Percentiles rank a stretch among this genome's conserved stretches.
Conservation (phyloP, 2,329 filamentous ascomycete species). For the Xylaria sp. region DNA sequence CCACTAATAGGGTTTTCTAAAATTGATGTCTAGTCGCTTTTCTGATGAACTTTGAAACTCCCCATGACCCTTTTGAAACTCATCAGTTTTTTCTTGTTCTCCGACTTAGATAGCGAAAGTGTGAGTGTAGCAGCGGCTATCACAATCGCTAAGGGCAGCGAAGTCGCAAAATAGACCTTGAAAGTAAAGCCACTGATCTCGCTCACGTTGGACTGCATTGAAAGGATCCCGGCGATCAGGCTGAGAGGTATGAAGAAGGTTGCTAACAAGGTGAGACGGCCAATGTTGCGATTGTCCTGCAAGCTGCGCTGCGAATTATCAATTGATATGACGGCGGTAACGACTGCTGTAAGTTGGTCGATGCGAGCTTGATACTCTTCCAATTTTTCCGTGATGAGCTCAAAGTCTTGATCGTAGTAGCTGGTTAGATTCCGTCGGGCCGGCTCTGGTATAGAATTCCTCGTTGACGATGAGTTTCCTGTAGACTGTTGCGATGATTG, state of each 20-base stretch:
- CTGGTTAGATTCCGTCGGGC: constrained; percentile 15
- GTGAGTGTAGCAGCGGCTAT: constrained; percentile 29
- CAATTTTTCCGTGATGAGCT: constrained; percentile 42
- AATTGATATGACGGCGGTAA: constrained; percentile 49
- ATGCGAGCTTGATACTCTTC: constrained; percentile 51
- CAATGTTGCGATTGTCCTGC: constrained; percentile 49
- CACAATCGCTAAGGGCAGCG: constrained; percentile 42
- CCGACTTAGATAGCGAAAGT: constrained; percentile 19
- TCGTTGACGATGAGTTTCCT: background rate
- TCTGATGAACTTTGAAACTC: background rate
- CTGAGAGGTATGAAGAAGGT: constrained; percentile 52
- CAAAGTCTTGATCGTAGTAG: constrained; percentile 44
- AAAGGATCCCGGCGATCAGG: constrained; percentile 47
- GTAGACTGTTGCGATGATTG: background rate
- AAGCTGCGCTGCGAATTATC: constrained; percentile 46
- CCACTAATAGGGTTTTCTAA: background rate
- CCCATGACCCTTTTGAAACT: background rate
- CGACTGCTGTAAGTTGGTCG: constrained; percentile 49
- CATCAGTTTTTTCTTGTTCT: background rate
- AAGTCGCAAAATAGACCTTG: constrained; percentile 41
- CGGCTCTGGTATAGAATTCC: background rate
- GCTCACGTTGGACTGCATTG: constrained; percentile 45
- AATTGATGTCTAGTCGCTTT: background rate
- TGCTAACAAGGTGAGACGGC: constrained; percentile 50
- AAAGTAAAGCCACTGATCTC: constrained; percentile 38